phyloP scores from a whole-genome alignment of 768 basidiomycete species.

The Baorangia bicolor region DNA sequence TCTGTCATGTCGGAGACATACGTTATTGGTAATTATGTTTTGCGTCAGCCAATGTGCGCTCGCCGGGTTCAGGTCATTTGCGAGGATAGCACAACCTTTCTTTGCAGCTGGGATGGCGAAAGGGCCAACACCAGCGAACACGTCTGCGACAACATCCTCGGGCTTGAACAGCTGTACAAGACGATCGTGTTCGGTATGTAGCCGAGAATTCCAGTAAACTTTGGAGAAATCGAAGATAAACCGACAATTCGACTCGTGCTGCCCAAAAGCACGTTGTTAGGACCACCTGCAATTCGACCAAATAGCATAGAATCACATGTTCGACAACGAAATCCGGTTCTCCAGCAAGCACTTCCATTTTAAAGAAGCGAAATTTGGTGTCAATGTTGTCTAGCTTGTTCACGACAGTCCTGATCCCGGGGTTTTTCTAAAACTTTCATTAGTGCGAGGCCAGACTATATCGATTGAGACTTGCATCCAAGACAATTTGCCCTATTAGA shows the following conservation, averaged over 20 bases:
- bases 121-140: constrained; percentile 96
- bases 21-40: constrained; percentile 79
- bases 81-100: constrained; percentile 86
- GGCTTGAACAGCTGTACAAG: constrained; percentile 72
- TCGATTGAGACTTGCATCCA: constrained; percentile 63
- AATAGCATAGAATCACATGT: constrained; percentile 56
- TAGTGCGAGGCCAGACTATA: neutral
- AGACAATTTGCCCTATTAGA: constrained; percentile 86
- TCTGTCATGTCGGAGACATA: constrained; percentile 33
- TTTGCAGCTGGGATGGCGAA: constrained; percentile 93
- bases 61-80: constrained; percentile 92
- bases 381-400: constrained; percentile 92
- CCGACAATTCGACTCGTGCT: constrained; percentile 83
- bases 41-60: constrained; percentile 72
- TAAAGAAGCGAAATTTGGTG: constrained; percentile 85
- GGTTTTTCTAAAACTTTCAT: constrained; percentile 71
- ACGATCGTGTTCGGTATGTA: constrained; percentile 89
- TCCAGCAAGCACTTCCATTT: constrained; percentile 96
- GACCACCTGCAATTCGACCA: neutral
- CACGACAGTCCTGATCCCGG: constrained; percentile 79
- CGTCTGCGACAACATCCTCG: constrained; percentile 84
- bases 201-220: constrained; percentile 98
- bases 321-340: constrained; percentile 83
- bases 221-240: constrained; percentile 94
- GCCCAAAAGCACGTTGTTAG: constrained; percentile 5